Base-by-base conservation (phyloP, 1,284 basidiomycete species). In the Microbotryomycetes sp. region DNA sequence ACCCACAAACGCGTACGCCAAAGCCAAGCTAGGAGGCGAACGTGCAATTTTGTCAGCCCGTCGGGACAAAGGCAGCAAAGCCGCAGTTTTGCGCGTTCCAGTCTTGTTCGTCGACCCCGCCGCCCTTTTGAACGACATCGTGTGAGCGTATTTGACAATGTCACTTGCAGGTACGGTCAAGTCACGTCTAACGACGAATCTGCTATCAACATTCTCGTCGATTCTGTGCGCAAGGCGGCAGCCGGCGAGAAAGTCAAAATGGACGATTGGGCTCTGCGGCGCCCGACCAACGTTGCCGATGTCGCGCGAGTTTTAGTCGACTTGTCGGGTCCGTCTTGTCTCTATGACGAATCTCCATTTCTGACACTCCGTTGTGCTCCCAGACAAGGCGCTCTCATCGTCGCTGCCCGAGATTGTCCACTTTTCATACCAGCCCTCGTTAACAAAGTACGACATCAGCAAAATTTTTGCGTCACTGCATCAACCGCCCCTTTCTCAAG, bases 191-290 rank as follows among this genome's bases (percentile, higher is more conserved):
- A 89, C 70, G 81, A 83, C 4, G 89, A 91, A 68, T 83, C 83
- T 6, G 88, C 89, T 0, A 79, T 91, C 61, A 91, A 91, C 71
- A 80, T 87, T 61, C 79, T 91, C 13, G 73, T 90, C 26, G 88
- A 91, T 72, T 77, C 89, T 49, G 87, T 91, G 1, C 77, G 81
- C 62, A 86, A 89, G 70, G 86, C 85, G 70, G 85, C 85, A 7
- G 85, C 85, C 2, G 28, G 18, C 4, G 64, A 63, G 5, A 88
- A 88, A 75, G 88, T 88, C 77, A 87, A 82, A 72, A 91, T 91
- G 89, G 89, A 91, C 71, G 86, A 91, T 74, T 90, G 83, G 72
- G 88, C 87, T 15, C 87, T 84, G 21, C 80, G 89, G 23, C 89
- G 85, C 75, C 88, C 89, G 1, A 90, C 88, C 28, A 87, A 87